These are phyloP conservation scores for Paecilomyces dactylethromorphus DNA, from an alignment of 2,329 filamentous ascomycete species.

Conservation along the genomic window DNA sequence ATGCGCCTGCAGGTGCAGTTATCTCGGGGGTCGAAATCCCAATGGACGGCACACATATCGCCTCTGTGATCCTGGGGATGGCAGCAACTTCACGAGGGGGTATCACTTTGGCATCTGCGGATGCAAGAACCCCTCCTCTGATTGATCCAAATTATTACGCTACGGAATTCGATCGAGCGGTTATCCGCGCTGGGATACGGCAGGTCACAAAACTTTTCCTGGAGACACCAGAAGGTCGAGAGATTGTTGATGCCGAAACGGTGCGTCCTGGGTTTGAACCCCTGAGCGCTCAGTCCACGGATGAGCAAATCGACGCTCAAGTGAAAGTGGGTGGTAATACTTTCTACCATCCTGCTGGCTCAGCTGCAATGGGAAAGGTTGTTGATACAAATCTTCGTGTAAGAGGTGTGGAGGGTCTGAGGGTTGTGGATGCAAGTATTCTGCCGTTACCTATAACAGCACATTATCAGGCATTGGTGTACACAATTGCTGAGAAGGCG, in stretches of 20 bases:
- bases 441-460: slow-evolving; percentile 12
- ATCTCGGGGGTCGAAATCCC: slow-evolving; percentile 6
- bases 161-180: slow-evolving; percentile 16
- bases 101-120: slow-evolving; percentile 10
- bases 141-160: slow-evolving; percentile 26
- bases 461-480: slow-evolving; percentile 14
- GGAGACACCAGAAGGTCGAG: slow-evolving; percentile 7
- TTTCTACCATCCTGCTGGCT: slow-evolving; percentile 14
- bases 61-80: slow-evolving; percentile 12
- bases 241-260: slow-evolving; percentile 13
- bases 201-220: slow-evolving; percentile 7
- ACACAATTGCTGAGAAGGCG: slow-evolving; percentile 9
- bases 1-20: slow-evolving; percentile 12
- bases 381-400: slow-evolving; percentile 11
- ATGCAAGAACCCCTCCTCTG: slow-evolving; percentile 9
- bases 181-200: slow-evolving; percentile 12
- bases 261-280: slow-evolving; percentile 6
- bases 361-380: slow-evolving; percentile 9
- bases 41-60: slow-evolving; percentile 17
- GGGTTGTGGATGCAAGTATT: slow-evolving; percentile 20
- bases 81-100: slow-evolving; percentile 14
- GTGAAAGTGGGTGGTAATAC: slow-evolving; percentile 5
- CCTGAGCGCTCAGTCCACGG: slow-evolving; percentile 7
- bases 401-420: slow-evolving; percentile 12
- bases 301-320: slow-evolving; percentile 15